These are phyloP conservation scores for Beauveria scarabaeidicola DNA, from an alignment of 2,329 filamentous ascomycete genomes.

Conservation along the genomic window DNA sequence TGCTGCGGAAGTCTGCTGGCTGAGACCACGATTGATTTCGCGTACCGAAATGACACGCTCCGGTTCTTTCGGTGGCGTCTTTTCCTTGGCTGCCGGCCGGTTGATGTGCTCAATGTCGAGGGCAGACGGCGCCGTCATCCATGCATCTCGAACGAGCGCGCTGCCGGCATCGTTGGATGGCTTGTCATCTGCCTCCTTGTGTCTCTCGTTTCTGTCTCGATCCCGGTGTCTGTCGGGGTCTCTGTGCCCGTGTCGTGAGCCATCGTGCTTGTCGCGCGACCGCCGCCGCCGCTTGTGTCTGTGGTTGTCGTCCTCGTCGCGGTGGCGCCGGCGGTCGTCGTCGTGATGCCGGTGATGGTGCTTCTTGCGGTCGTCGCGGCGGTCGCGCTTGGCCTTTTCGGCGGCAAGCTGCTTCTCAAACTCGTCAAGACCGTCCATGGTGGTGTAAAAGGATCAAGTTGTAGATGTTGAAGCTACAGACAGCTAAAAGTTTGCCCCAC, in stretches of 20 bases:
- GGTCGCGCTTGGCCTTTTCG: slow-evolving; percentile 48
- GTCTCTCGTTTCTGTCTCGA: slow-evolving; percentile 19
- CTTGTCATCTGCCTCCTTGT: slow-evolving; percentile 40
- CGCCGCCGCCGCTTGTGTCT: slow-evolving; percentile 24
- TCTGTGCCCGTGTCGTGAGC: slow-evolving; percentile 50
- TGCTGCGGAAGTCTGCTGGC: slow-evolving; percentile 25
- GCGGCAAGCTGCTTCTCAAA: slow-evolving; percentile 71
- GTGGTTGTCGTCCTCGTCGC: slow-evolving; percentile 29
- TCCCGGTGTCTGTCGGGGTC: slow-evolving; percentile 20
- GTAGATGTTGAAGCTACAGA: not conserved
- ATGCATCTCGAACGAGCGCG: slow-evolving; percentile 58
- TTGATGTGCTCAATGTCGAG: slow-evolving; percentile 79
- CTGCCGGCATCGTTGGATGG: slow-evolving; percentile 23
- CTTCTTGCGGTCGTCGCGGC: slow-evolving; percentile 26
- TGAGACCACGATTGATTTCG: slow-evolving; percentile 65
- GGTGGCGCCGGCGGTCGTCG: slow-evolving; percentile 31
- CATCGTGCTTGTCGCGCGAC: slow-evolving; percentile 42
- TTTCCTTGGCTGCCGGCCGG: slow-evolving; percentile 45
- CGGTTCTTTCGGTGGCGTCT: slow-evolving; percentile 46
- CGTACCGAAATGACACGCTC: slow-evolving; percentile 67
- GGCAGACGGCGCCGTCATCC: slow-evolving; percentile 86
- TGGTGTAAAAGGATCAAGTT: not conserved
- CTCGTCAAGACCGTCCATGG: slow-evolving; percentile 53
- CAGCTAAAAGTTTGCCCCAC: slow-evolving; percentile 7
- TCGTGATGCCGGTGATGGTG: slow-evolving; percentile 24